Conservation (phyloP, 2,329 filamentous ascomycete species). For the Colletotrichum phormii region DNA sequence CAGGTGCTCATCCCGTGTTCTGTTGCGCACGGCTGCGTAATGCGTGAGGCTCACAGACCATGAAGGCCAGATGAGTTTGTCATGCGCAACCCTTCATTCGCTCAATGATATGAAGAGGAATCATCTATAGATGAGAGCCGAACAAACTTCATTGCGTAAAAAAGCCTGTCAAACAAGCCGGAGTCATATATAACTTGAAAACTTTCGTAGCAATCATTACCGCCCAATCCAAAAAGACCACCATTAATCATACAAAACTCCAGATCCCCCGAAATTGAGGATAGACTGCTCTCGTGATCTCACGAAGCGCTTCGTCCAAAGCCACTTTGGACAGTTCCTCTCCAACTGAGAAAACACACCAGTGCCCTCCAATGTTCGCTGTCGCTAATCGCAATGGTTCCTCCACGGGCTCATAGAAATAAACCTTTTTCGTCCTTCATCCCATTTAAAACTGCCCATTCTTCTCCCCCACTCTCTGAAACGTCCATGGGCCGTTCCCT, state of each 20-base stretch:
- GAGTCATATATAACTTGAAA: background rate
- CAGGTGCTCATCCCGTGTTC: background rate
- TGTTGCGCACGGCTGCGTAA: background rate
- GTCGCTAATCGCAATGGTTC: background rate
- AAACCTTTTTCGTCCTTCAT: background rate
- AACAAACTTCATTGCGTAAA: background rate
- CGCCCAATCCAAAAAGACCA: conserved; percentile 2
- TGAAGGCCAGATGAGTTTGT: background rate
- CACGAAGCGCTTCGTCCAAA: background rate
- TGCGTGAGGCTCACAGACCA: background rate
- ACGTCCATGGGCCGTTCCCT: conserved; percentile 1
- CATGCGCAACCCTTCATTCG: background rate
- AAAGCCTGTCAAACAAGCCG: background rate
- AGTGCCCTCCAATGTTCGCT: background rate
- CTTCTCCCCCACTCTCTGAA: background rate
- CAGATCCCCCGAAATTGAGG: background rate
- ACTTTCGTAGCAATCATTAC: conserved; percentile 18
- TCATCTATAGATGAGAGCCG: background rate
- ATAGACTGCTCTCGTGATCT: background rate
- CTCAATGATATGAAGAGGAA: background rate
- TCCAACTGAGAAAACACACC: background rate
- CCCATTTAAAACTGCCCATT: background rate
- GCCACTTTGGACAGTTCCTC: background rate
- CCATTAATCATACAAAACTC: conserved; percentile 12
- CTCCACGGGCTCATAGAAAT: background rate